Base-by-base conservation (phyloP, 2,329 filamentous ascomycete species). In the Ophiosphaerella herpotricha region DNA sequence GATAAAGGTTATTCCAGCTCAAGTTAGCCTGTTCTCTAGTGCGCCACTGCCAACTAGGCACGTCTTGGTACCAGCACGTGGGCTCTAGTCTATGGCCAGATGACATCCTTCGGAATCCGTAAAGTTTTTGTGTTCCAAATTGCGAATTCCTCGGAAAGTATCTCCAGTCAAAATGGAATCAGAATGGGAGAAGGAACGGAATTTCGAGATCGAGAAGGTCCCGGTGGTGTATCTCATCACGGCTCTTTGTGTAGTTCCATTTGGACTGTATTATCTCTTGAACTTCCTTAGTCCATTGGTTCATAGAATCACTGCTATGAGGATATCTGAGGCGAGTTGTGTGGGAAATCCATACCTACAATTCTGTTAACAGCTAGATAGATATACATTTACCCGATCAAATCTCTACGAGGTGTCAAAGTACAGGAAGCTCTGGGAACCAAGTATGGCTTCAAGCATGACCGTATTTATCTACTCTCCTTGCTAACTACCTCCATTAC, bases 341-440 rank as follows among this genome's bases (percentile, higher is more conserved):
- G 7, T 11, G n/a, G 11, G n/a, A 31, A 36, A 39, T 13, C n/a
- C 13, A 29, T 29, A 11, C 4, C 2, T 11, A 26, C 9, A 14
- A 26, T 7, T 26, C 18, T 38, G 37, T 49, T 60, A n/a, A 57
- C 34, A 42, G 13, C 2, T 12, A 9, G 8, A 11, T 6, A 77
- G 71, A 72, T 80, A 12, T 77, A 76, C 49, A 68, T 74, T 5
- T 80, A 80, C 50, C 78, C 77, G 2, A 76, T 80, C 65, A 80
- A 80, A 57, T 75, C 76, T 12, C 65, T 79, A 6, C 73, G 76
- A 13, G 69, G 64, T 2, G 67, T 74, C 5, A 68, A 73, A 16
- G 61, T 77, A 23, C 61, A 69, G 2, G 63, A 66, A 34, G 72
- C 74, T 13, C 55, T 72, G 39, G 72, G 76, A 14, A 78, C 77